Evolutionary conservation across 2,329 filamentous ascomycete genomes (phyloP).

Genomic region (Ophiostoma fasciatum): DNA sequence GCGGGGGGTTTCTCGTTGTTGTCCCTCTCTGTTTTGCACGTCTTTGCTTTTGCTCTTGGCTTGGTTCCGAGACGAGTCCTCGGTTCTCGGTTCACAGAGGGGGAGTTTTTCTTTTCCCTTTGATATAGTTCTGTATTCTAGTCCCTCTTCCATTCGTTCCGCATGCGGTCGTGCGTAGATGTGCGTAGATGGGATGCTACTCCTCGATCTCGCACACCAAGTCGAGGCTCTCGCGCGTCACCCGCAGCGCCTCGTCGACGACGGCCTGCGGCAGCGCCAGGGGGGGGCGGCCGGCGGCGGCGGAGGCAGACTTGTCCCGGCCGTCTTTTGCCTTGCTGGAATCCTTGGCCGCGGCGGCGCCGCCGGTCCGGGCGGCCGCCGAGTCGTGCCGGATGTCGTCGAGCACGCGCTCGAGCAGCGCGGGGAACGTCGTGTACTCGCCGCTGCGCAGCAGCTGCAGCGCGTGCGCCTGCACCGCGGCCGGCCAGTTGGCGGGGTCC

Average conservation of each 20-base stretch:
- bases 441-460: constrained; percentile 44
- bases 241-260: constrained; percentile 46
- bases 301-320: neutral
- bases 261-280: constrained; percentile 44
- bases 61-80: too few relatives aligned
- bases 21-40: too few relatives aligned
- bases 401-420: constrained; percentile 44
- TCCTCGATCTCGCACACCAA: constrained; percentile 15
- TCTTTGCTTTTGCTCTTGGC: too few relatives aligned
- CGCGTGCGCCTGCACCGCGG: constrained; percentile 42
- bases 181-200: too few relatives aligned
- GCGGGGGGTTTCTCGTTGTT: too few relatives aligned
- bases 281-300: constrained; percentile 1
- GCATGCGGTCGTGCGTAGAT: too few relatives aligned
- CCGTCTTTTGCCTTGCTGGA: neutral
- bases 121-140: too few relatives aligned
- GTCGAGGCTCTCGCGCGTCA: constrained; percentile 44
- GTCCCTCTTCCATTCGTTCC: too few relatives aligned
- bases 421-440: constrained; percentile 44
- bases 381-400: constrained; percentile 42
- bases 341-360: too few relatives aligned
- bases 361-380: neutral
- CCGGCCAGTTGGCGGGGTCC: constrained; percentile 47
- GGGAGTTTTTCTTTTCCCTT: too few relatives aligned
- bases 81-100: too few relatives aligned